These are phyloP conservation scores for Naganishia cerealis DNA, from an alignment of 1,284 basidiomycete species.

Conservation along the genomic window DNA sequence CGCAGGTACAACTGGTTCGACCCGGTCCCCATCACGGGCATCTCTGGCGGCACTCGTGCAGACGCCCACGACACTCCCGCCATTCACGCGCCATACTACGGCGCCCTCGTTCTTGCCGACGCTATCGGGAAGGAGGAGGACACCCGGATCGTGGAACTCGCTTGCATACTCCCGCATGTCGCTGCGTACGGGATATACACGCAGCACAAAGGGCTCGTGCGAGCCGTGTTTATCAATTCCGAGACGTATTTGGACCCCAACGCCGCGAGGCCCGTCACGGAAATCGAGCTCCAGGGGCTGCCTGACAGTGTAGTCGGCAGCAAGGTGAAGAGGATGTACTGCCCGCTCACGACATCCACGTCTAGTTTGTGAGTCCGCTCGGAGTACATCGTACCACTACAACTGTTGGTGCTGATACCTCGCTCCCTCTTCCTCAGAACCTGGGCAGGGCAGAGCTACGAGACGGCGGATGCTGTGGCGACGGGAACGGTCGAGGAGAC, in stretches of 20 bases:
- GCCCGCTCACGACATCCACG: neutral
- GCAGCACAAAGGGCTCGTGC: neutral
- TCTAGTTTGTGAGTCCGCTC: neutral
- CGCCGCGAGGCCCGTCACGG: neutral
- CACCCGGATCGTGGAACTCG: neutral
- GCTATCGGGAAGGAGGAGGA: slow-evolving; percentile 51
- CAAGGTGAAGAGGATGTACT: neutral
- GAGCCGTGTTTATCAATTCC: neutral
- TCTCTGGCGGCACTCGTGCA: slow-evolving; percentile 56
- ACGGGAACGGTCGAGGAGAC: neutral
- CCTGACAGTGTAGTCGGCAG: neutral
- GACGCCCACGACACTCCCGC: slow-evolving; percentile 51
- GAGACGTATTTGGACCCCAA: neutral
- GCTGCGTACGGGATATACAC: neutral
- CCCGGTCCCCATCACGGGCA: slow-evolving; percentile 51
- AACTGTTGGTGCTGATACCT: neutral
- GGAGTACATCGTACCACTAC: neutral
- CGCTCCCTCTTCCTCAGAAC: slow-evolving; percentile 45
- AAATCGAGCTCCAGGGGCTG: neutral
- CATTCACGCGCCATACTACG: slow-evolving; percentile 65
- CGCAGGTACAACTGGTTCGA: slow-evolving; percentile 60
- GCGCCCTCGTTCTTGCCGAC: slow-evolving; percentile 59
- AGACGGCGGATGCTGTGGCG: slow-evolving; percentile 11
- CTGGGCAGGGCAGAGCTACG: slow-evolving; percentile 36
- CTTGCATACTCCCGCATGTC: neutral